Evolutionary conservation across 164 flowering plant genomes (phyloP).

Genomic region (Brasenia schreberi): DNA sequence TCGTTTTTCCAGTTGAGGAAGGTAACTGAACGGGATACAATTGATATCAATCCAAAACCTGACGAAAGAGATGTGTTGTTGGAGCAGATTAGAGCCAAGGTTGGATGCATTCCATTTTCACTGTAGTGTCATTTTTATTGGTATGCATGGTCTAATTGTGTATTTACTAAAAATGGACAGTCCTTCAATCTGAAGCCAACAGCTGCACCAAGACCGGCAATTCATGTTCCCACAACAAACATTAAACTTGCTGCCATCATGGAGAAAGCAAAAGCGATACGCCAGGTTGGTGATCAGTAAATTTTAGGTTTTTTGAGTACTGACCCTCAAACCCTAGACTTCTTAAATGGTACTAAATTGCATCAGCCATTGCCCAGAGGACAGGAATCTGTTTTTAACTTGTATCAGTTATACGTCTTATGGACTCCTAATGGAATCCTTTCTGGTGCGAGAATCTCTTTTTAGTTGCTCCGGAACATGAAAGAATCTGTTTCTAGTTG

Average conservation of each 20-base stretch:
- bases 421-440: background rate
- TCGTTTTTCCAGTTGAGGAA: constrained; percentile 41
- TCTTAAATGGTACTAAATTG: too few relatives aligned
- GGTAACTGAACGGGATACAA: constrained; percentile 47
- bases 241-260: constrained; percentile 87
- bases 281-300: constrained; percentile 45
- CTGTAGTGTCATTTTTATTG: background rate
- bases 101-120: constrained; percentile 7
- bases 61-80: constrained; percentile 73
- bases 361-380: too few relatives aligned
- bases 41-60: constrained; percentile 25
- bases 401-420: too few relatives aligned
- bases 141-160: background rate
- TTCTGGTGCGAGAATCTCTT: background rate
- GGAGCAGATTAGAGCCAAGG: constrained; percentile 87
- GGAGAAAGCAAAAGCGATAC: constrained; percentile 94
- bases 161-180: constrained; percentile 18
- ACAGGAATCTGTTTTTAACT: too few relatives aligned
- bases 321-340: too few relatives aligned
- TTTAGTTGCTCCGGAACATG: too few relatives aligned
- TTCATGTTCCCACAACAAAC: constrained; percentile 78
- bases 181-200: constrained; percentile 89
- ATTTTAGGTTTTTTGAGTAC: background rate
- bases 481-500: too few relatives aligned
- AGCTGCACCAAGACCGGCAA: constrained; percentile 38